phyloP scores from a whole-genome alignment of 106 monocot genomes.

The Dioscorea alata region DNA sequence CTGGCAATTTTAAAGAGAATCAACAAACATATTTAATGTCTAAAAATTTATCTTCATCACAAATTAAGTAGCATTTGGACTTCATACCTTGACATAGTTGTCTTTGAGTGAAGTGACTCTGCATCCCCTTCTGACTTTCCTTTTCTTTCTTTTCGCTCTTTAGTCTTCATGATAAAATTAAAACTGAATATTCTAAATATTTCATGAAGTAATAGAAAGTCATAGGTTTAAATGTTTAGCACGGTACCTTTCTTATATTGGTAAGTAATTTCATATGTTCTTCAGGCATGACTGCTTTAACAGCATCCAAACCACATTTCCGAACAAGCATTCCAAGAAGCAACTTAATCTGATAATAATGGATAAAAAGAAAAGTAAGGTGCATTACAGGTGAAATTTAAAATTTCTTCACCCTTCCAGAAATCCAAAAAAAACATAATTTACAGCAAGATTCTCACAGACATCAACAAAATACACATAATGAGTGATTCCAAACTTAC shows the following conservation, averaged over 20 bases:
- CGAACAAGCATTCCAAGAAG: conserved; percentile 88
- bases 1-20: conserved; percentile 13
- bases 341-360: conserved; percentile 76
- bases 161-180: conserved; percentile 31
- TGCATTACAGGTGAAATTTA: not conserved
- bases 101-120: conserved; percentile 42
- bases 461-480: not conserved
- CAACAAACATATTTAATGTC: not conserved
- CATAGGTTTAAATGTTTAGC: not conserved
- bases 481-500: conserved; percentile 14
- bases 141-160: conserved; percentile 72
- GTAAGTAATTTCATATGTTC: conserved; percentile 90
- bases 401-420: not conserved
- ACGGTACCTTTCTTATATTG: conserved; percentile 78
- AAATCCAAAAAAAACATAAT: not conserved
- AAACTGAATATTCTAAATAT: not conserved
- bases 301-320: conserved; percentile 95
- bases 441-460: not conserved
- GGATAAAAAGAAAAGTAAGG: not conserved
- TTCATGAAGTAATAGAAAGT: not conserved
- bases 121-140: conserved; percentile 50
- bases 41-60: not conserved
- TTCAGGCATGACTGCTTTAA: conserved; percentile 89
- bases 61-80: not conserved
- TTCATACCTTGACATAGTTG: conserved; percentile 52